phyloP scores from a whole-genome alignment of 345 rosid genomes.

The Hibiscus trionum region DNA sequence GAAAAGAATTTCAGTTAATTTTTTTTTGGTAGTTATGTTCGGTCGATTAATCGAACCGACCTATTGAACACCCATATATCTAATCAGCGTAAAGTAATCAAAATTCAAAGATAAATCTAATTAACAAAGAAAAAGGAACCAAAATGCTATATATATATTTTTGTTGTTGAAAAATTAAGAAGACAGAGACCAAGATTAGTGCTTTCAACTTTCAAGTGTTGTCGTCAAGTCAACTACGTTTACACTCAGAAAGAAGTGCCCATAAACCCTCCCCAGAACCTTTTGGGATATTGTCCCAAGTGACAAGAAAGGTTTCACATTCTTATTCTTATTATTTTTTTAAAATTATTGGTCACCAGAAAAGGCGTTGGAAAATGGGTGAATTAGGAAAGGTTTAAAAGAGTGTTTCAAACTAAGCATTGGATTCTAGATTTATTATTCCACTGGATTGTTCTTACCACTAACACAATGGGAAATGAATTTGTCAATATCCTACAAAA shows the following conservation, averaged over 20 bases:
- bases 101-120: background rate
- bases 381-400: background rate
- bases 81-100: background rate
- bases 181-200: conserved; percentile 8
- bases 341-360: background rate
- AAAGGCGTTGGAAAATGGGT: background rate
- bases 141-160: background rate
- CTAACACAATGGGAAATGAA: background rate
- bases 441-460: background rate
- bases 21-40: no score
- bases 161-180: background rate
- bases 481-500: background rate
- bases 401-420: background rate
- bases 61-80: no score
- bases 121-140: background rate
- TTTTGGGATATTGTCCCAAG: background rate
- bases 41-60: no score
- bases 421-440: background rate
- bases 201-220: background rate
- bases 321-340: background rate
- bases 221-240: background rate
- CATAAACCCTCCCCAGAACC: background rate
- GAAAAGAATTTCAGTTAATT: no score
- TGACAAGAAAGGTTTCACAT: background rate
- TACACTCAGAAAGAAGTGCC: background rate